A percentile compares a stretch with the other conserved stretches of the same genome.
phyloP scores from a whole-genome alignment of 2,329 filamentous ascomycete species.

The Calonectria multiphialidica region DNA sequence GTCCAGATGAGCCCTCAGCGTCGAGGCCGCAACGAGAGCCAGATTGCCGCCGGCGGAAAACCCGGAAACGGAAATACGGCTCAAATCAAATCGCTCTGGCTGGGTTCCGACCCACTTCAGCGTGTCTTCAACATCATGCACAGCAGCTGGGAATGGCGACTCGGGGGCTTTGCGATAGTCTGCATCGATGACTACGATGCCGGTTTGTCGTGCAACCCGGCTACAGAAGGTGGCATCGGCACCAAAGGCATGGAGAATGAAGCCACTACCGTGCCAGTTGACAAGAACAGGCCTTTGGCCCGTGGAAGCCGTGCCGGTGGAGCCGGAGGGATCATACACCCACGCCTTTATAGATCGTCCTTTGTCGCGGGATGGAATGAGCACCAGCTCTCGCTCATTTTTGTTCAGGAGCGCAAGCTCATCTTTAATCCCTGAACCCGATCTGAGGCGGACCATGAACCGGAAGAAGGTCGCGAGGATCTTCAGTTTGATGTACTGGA shows the following conservation, averaged over 20 bases:
- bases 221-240: slow-evolving; percentile 17
- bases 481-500: slow-evolving; percentile 19
- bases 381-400: background rate
- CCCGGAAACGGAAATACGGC: slow-evolving; percentile 15
- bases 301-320: background rate
- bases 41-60: slow-evolving; percentile 18
- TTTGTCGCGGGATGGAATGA: slow-evolving; percentile 21
- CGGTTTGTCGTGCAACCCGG: slow-evolving; percentile 7
- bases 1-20: background rate
- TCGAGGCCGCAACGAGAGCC: slow-evolving; percentile 7
- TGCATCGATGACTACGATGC: slow-evolving; percentile 9
- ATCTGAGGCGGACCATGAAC: background rate
- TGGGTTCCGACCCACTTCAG: slow-evolving; percentile 15
- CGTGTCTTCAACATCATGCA: slow-evolving; percentile 19
- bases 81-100: slow-evolving; percentile 9
- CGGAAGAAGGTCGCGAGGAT: slow-evolving; percentile 7
- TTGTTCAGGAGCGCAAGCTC: background rate
- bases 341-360: slow-evolving; percentile 13
- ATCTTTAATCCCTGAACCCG: background rate
- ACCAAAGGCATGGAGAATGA: slow-evolving; percentile 8
- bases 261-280: slow-evolving; percentile 29
- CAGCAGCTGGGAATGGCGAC: slow-evolving; percentile 10
- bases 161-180: slow-evolving; percentile 27
- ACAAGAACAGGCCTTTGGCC: slow-evolving; percentile 15
- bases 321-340: slow-evolving; percentile 1